phyloP scores from a whole-genome alignment of 305 asterid species.

The Fraxinus baroniana region DNA sequence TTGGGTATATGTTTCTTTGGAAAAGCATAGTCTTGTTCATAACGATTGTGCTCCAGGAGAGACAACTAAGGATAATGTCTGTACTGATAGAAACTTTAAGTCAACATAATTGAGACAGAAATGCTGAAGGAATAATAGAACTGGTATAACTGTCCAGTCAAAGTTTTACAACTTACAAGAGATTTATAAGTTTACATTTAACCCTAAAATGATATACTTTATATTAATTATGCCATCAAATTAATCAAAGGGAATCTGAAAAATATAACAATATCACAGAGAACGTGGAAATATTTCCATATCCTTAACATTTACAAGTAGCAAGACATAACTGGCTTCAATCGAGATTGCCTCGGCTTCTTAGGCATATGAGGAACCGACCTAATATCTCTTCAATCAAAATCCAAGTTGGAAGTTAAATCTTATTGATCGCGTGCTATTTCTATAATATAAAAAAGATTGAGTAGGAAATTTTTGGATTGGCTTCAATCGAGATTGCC shows the following conservation, averaged over 20 bases:
- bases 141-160: background rate
- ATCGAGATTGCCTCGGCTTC: too few relatives aligned
- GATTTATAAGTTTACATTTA: background rate
- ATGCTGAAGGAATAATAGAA: background rate
- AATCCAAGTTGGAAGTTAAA: background rate
- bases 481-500: too few relatives aligned
- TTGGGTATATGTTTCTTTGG: too few relatives aligned
- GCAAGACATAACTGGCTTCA: background rate
- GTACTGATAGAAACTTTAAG: background rate
- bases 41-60: background rate
- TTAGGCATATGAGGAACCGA: too few relatives aligned
- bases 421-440: too few relatives aligned
- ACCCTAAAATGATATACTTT: background rate
- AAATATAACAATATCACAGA: background rate
- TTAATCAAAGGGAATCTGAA: background rate
- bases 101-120: background rate
- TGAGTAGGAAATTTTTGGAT: too few relatives aligned
- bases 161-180: background rate
- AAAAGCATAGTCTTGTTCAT: too few relatives aligned
- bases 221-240: background rate
- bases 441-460: too few relatives aligned
- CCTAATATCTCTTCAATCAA: too few relatives aligned
- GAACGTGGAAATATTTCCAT: background rate
- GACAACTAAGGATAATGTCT: background rate
- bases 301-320: background rate